Conservation (phyloP, 345 rosid genomes). For the Psidium friedrichsthalianum region DNA sequence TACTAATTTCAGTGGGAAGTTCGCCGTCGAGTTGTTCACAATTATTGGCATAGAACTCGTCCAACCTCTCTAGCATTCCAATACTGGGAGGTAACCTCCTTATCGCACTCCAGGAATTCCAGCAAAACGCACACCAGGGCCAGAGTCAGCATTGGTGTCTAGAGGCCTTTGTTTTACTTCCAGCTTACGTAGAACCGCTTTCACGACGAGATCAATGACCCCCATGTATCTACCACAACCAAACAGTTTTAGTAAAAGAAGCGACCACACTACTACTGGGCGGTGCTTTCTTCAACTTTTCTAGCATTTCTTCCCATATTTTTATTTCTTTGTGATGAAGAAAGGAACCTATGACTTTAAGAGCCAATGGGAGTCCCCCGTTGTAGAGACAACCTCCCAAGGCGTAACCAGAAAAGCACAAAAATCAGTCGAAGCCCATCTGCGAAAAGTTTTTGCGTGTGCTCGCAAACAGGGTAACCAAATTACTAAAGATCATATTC, state of each 20-base stretch:
- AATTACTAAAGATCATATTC: no score
- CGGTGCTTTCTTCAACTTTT: no score
- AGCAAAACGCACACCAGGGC: no score
- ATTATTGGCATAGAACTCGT: background rate
- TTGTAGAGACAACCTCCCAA: no score
- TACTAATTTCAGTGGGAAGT: background rate
- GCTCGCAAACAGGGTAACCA: no score
- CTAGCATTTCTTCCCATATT: no score
- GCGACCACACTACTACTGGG: background rate
- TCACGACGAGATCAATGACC: background rate
- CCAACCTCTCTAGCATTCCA: background rate
- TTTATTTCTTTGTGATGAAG: no score
- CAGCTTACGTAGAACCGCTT: fast-evolving
- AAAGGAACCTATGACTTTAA: no score
- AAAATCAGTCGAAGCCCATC: no score
- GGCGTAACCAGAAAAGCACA: no score
- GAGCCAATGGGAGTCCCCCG: no score
- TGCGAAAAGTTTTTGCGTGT: no score
- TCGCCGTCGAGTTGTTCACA: background rate
- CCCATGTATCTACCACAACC: background rate
- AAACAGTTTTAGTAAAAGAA: background rate
- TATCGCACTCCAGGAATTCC: background rate
- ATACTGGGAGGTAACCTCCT: background rate
- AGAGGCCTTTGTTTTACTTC: background rate
- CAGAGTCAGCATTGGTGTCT: background rate